Base-by-base conservation (phyloP, 179 eudicot species). In the Drosera spatulata region DNA sequence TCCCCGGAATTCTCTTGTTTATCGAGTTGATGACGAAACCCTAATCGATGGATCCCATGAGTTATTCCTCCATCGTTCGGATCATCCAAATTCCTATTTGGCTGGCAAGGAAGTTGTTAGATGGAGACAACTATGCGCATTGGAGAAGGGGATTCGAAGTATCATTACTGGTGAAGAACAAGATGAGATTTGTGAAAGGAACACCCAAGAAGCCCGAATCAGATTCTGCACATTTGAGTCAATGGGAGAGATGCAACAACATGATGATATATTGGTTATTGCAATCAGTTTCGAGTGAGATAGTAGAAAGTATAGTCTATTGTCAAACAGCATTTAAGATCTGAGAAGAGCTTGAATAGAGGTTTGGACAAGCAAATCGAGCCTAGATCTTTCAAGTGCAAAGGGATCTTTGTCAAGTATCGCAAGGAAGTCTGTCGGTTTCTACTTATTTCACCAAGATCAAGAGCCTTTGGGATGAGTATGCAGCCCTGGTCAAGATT, bases 201-300 rank as follows among this genome's bases (percentile, higher is more conserved):
- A 33, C 41, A 2, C 4, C 5, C 9, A 7, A 2, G 3, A 10
- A 38, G 40, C 42, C 41, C 10, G 13, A 2, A 10, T 3, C 41
- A 2, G 42, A 38, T 55, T 5, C 40, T 6, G 10, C 8, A 6
- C 42, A 55, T 10, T 33, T 14, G 9, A 10, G 39, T 8, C 5
- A 42, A 10, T 55, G 58, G 41, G 39, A 37, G 2, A 22, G 7
- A 11, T 2, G 7, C 5, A 42, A 55, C 10, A 37, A 33, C 10
- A 55, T 55, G 58, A 42, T 55, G 3, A 22, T 9, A 33, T 55
- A 50, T 12, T 62, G 56, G 65, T 4, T 62, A 10, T 22, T 62
- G 8, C 41, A 53, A 2, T 62, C 65, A 2, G 14, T 62, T 48
- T 3, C 3, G 0, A 2, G 2, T 0, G 52, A 59, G 7, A 2